A percentile compares a stretch with the other conserved stretches of the same genome.
Conservation (phyloP, 352 stramenopile species). For the Peronospora belbahrii region DNA sequence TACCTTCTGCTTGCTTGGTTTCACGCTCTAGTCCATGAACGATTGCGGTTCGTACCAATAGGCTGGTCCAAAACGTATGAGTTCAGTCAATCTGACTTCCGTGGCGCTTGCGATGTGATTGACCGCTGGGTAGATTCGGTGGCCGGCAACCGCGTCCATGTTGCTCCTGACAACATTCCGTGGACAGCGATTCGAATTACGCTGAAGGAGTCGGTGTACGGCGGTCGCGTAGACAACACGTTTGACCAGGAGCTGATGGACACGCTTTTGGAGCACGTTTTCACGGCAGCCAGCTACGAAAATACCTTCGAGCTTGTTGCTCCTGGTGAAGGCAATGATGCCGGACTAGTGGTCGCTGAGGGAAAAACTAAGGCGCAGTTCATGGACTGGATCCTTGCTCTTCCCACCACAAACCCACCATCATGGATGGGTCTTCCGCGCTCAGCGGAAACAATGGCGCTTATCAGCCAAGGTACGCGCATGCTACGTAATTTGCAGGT, state of each 20-base stretch:
- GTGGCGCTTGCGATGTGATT: slow-evolving; percentile 95
- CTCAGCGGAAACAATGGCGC: slow-evolving; percentile 88
- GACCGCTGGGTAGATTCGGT: slow-evolving; percentile 94
- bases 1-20: slow-evolving; percentile 98
- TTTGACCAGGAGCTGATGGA: slow-evolving; percentile 95
- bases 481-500: slow-evolving; percentile 79
- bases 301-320: slow-evolving; percentile 65
- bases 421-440: slow-evolving; percentile 89
- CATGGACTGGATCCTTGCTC: slow-evolving; percentile 79
- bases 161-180: slow-evolving; percentile 96
- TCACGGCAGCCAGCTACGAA: slow-evolving; percentile 93
- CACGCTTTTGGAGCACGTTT: slow-evolving; percentile 89
- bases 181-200: slow-evolving; percentile 96
- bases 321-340: slow-evolving; percentile 31
- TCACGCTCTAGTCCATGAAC: slow-evolving; percentile 97
- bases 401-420: slow-evolving; percentile 88
- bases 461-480: slow-evolving; percentile 67
- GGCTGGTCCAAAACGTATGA: slow-evolving; percentile 99
- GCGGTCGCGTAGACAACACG: slow-evolving; percentile 94
- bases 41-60: slow-evolving; percentile 94
- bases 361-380: slow-evolving; percentile 90
- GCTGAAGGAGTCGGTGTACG: slow-evolving; percentile 96
- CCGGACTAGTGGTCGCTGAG: slow-evolving; percentile 70
- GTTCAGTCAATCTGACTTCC: slow-evolving; percentile 98
- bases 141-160: slow-evolving; percentile 66